Evolutionary conservation across 768 basidiomycete species (phyloP), one percentile per base, ranked within the genome.

Genomic region (Russula sp.): DNA sequence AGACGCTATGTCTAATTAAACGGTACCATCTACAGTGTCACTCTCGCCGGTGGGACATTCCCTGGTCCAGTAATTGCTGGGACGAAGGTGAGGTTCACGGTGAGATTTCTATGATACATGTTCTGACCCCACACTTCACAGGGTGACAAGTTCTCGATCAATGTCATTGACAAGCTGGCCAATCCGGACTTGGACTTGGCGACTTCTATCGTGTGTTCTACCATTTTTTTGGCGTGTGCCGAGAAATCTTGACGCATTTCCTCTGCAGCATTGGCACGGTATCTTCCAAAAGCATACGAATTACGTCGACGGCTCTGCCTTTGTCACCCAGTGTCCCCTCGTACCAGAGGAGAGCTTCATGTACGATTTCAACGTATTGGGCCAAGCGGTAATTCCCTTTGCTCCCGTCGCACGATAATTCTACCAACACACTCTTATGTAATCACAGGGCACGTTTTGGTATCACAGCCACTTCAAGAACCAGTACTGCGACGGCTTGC

Each of bases 401-500:
- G n/a, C 29, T 48, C 18, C 1, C n/a, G 4, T 29, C n/a, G n/a
- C n/a, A n/a, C n/a, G n/a, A n/a, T n/a, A n/a, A 5, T 10, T 10
- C 1, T 10, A 56, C n/a, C 2, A 38, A 25, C 48, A 13, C 4
- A 16, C 42, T n/a, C 1, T 5, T 1, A 7, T 6, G 5, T 9
- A 2, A 29, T 32, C 11, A 1, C 47, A 71, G 69, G 70, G 49
- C 1, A 74, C 70, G 7, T 74, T 56, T 59, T 75, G 74, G 74
- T 80, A 79, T 47, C 79, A 80, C 58, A 76, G 76, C n/a, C 79
- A 80, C 63, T 65, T 74, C 36, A 64, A 58, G 5, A 63, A 70
- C 10, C 78, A 79, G 64, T 73, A 74, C 47, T 78, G 79, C 45
- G 78, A 79, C 39, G 78, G 78, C 7, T 65, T 79, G 38, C 72